These are phyloP conservation scores for Neonectria neomacrospora DNA, from an alignment of 2,329 filamentous ascomycete species.

Conservation along the genomic window DNA sequence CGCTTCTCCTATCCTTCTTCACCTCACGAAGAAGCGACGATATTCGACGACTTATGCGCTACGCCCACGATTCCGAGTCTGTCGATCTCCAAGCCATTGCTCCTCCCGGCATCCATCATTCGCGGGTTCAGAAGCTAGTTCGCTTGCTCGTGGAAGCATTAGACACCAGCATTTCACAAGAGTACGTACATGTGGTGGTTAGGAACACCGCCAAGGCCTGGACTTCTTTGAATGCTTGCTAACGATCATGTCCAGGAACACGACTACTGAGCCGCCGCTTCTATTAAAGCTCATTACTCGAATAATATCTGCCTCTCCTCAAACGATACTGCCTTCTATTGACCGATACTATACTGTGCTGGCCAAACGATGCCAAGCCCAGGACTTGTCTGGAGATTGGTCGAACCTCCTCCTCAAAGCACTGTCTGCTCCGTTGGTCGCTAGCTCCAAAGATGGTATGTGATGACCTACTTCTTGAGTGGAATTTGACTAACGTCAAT, in stretches of 20 bases:
- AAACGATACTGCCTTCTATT: slow-evolving; percentile 39
- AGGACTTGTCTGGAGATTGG: slow-evolving; percentile 33
- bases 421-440: slow-evolving; percentile 46
- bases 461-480: neutral
- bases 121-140: slow-evolving; percentile 51
- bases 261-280: slow-evolving; percentile 40
- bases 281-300: slow-evolving; percentile 52
- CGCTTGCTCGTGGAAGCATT: slow-evolving; percentile 52
- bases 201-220: neutral
- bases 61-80: slow-evolving; percentile 57
- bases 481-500: slow-evolving; percentile 17
- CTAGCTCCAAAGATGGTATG: slow-evolving; percentile 35
- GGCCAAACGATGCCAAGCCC: slow-evolving; percentile 49
- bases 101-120: slow-evolving; percentile 43
- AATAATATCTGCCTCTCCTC: slow-evolving; percentile 39
- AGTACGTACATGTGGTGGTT: slow-evolving; percentile 36
- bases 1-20: slow-evolving; percentile 63
- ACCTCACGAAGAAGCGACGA: slow-evolving; percentile 58
- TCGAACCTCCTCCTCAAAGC: slow-evolving; percentile 43
- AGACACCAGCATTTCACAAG: slow-evolving; percentile 34
- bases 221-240: slow-evolving; percentile 16
- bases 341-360: slow-evolving; percentile 56
- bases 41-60: slow-evolving; percentile 57
- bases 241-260: slow-evolving; percentile 30
- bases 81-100: slow-evolving; percentile 51